These are phyloP conservation scores for Calocybe cyanea DNA, from an alignment of 768 basidiomycete genomes.

Conservation along the genomic window DNA sequence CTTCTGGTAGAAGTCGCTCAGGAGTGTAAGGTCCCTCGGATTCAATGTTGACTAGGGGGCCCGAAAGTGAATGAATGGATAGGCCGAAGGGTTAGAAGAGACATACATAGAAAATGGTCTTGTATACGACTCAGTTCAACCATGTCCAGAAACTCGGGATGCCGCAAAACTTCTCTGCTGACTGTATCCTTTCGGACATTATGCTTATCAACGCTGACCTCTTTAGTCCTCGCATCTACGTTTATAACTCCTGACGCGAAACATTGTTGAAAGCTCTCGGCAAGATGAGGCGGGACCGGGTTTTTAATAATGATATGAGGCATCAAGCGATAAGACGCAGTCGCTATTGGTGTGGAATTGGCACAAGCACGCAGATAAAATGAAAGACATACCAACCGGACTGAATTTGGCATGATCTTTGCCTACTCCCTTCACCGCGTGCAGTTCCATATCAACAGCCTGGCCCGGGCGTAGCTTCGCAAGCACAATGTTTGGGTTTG, in stretches of 20 bases:
- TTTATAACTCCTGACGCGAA: slow-evolving; percentile 83
- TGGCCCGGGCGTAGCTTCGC: slow-evolving; percentile 93
- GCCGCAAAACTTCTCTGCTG: slow-evolving; percentile 86
- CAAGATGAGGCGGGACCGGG: slow-evolving; percentile 73
- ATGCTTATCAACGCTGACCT: slow-evolving; percentile 57
- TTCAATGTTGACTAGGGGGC: slow-evolving; percentile 72
- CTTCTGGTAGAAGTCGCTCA: slow-evolving; percentile 75
- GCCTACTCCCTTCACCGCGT: slow-evolving; percentile 89
- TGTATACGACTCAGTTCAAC: slow-evolving; percentile 83
- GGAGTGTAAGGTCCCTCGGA: slow-evolving; percentile 88
- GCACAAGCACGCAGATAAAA: not conserved
- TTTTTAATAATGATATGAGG: slow-evolving; percentile 76
- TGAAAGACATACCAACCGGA: slow-evolving; percentile 70
- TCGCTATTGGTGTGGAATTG: slow-evolving; percentile 49
- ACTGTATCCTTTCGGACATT: slow-evolving; percentile 83
- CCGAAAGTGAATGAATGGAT: not conserved
- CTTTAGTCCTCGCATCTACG: slow-evolving; percentile 52
- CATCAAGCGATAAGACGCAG: slow-evolving; percentile 91
- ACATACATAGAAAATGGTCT: slow-evolving; percentile 91
- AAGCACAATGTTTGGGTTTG: slow-evolving; percentile 80
- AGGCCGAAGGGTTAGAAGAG: not conserved
- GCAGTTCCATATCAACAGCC: slow-evolving; percentile 76
- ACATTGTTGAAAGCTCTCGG: slow-evolving; percentile 80
- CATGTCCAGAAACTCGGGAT: slow-evolving; percentile 82
- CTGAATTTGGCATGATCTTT: slow-evolving; percentile 97